These are phyloP conservation scores for Patellaria atrata DNA, from an alignment of 495 filamentous ascomycete genomes.

Conservation along the genomic window DNA sequence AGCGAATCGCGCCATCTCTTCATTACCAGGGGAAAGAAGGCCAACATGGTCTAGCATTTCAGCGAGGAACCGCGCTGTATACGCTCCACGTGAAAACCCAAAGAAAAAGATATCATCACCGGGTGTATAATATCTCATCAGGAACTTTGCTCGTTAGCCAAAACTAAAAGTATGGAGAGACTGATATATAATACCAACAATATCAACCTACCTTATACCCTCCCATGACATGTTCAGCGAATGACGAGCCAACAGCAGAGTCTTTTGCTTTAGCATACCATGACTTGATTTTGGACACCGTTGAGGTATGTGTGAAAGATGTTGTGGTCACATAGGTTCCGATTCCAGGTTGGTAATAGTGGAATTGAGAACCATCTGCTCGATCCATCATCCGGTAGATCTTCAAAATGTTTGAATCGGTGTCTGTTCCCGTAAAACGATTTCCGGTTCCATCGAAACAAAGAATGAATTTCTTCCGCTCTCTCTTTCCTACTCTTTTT, in stretches of 20 bases:
- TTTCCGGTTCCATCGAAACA: conserved; percentile 90
- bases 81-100: conserved; percentile 76
- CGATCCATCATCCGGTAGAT: conserved; percentile 59
- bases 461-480: conserved; percentile 48
- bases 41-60: conserved; percentile 82
- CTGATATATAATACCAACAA: neutral
- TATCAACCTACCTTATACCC: conserved; percentile 44
- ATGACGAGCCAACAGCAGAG: conserved; percentile 68
- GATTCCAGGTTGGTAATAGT: conserved; percentile 71
- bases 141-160: conserved; percentile 33
- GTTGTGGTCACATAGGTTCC: conserved; percentile 66
- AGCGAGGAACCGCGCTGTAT: conserved; percentile 71
- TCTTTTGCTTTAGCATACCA: conserved; percentile 77
- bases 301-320: conserved; percentile 49
- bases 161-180: neutral
- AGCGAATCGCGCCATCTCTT: conserved; percentile 71
- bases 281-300: conserved; percentile 49
- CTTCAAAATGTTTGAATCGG: conserved; percentile 81
- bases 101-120: conserved; percentile 75
- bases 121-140: conserved; percentile 71
- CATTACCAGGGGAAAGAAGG: conserved; percentile 65
- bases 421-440: conserved; percentile 66
- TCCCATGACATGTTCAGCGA: conserved; percentile 70
- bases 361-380: conserved; percentile 38
- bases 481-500: conserved; percentile 11